Conservation (phyloP, 176 grass and related monocot species). For the Pharus latifolius region DNA sequence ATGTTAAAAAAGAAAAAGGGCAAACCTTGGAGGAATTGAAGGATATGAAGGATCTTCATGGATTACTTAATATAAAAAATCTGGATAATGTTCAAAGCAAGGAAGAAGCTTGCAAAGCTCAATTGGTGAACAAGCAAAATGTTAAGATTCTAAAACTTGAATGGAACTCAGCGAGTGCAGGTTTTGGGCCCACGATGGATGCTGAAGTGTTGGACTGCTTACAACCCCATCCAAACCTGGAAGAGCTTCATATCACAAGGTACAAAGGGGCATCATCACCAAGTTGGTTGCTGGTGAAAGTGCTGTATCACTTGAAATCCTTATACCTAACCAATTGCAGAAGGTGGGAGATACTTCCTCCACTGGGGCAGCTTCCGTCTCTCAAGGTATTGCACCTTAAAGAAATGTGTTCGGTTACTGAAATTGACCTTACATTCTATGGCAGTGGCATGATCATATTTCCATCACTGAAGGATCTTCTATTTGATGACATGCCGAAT, state of each 20-base stretch:
- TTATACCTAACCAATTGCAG: conserved; percentile 16
- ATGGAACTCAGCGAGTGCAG: conserved; percentile 7
- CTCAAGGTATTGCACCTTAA: conserved; percentile 26
- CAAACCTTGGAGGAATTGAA: conserved; percentile 32
- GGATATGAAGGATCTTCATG: conserved; percentile 31
- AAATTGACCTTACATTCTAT: conserved; percentile 23
- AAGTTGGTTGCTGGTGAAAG: conserved; percentile 10
- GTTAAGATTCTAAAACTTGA: conserved; percentile 27
- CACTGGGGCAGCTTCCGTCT: conserved; percentile 28
- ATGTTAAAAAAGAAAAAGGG: conserved; percentile 14
- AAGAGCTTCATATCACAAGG: conserved; percentile 29
- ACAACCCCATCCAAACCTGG: conserved; percentile 20
- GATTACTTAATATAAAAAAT: conserved; percentile 21
- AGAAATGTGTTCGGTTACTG: conserved; percentile 4
- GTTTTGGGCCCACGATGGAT: not conserved
- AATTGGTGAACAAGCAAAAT: conserved; percentile 16
- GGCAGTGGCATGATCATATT: conserved; percentile 10
- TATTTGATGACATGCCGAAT: conserved; percentile 11
- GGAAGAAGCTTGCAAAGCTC: conserved; percentile 25
- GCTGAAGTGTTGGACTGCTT: conserved; percentile 20
- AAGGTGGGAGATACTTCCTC: conserved; percentile 26
- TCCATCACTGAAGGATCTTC: conserved; percentile 27
- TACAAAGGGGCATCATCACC: conserved; percentile 33
- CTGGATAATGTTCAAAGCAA: conserved; percentile 27
- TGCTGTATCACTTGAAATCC: conserved; percentile 3